Evolutionary conservation across 345 rosid genomes (phyloP), one percentile per base, ranked within the genome.

Genomic region (Schrenkiella parvula): DNA sequence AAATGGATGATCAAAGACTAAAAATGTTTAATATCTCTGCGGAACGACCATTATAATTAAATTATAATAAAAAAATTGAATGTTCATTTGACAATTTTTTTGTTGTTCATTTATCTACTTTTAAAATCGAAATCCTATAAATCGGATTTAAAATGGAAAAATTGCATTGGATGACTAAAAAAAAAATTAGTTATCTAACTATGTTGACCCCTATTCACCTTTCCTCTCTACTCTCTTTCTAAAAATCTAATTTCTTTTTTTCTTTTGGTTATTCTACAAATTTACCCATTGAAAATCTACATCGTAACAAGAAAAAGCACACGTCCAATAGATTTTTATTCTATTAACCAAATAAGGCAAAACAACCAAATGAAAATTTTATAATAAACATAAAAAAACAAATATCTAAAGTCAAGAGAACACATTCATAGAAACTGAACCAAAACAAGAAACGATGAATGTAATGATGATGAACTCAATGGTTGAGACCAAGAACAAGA

Each of bases 401-500:
- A 28, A 72, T 42, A 64, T 31, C 26, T 21, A 58, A 60, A 67
- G 11, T 73, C 66, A 73, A 35, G 72, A 56, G 31, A 65, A 56
- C 51, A 66, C 31, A 47, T 48, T 26, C n/a, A 48, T 53, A 37
- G 11, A 66, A 58, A 29, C 39, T 26, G 61, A 50, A 68, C 43
- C 21, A 28, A 65, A 61, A 43, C 23, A 44, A 50, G 21, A 31
- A 53, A 32, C 15, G 14, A 63, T 9, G 68, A 71, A 50, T 9
- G 53, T 26, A 17, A 17, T 59, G 14, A 59, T 21, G 25, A 34
- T 6, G 13, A 54, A 44, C 74, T 76, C 26, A 70, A 21, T 76
- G 72, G 61, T 70, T 64, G 23, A 59, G 60, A 65, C 76, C 73
- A 76, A 64, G 12, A 70, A 77, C 11, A 9, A 71, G 34, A 58